phyloP scores from a whole-genome alignment of 495 filamentous ascomycete genomes.

The Venustampulla echinocandica region DNA sequence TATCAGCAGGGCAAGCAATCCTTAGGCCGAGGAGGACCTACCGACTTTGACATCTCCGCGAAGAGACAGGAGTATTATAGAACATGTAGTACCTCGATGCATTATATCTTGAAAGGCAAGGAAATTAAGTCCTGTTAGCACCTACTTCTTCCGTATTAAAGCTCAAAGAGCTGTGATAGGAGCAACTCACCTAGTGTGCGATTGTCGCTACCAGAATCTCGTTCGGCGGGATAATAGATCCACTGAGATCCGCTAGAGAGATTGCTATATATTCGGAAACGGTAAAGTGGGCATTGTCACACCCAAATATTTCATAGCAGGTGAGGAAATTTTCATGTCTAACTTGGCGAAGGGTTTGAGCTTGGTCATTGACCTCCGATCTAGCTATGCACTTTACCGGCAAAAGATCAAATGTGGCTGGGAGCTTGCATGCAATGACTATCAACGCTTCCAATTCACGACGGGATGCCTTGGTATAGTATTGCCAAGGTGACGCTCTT shows the following conservation, averaged over 20 bases:
- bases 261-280: slow-evolving; percentile 11
- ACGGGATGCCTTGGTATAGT: slow-evolving; percentile 10
- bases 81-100: slow-evolving; percentile 8
- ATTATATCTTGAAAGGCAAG: slow-evolving; percentile 12
- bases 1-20: slow-evolving; percentile 1
- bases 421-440: background rate
- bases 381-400: slow-evolving; percentile 6
- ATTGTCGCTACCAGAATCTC: slow-evolving; percentile 11
- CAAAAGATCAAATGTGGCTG: slow-evolving; percentile 5
- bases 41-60: slow-evolving; percentile 9
- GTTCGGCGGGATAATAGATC: slow-evolving; percentile 7
- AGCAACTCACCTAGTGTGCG: slow-evolving; percentile 6
- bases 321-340: slow-evolving; percentile 9
- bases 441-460: background rate
- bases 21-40: slow-evolving; percentile 2
- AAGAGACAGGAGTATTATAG: slow-evolving; percentile 8
- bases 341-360: slow-evolving; percentile 4
- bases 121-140: slow-evolving; percentile 17
- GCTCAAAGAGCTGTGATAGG: slow-evolving; percentile 12
- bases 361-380: slow-evolving; percentile 7
- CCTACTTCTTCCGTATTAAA: slow-evolving; percentile 3
- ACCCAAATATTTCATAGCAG: slow-evolving; percentile 8
- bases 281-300: slow-evolving; percentile 3
- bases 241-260: slow-evolving; percentile 9
- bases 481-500: slow-evolving; percentile 8